Evolutionary conservation across 768 basidiomycete species (phyloP).

Genomic region (Piloderma croceum): DNA sequence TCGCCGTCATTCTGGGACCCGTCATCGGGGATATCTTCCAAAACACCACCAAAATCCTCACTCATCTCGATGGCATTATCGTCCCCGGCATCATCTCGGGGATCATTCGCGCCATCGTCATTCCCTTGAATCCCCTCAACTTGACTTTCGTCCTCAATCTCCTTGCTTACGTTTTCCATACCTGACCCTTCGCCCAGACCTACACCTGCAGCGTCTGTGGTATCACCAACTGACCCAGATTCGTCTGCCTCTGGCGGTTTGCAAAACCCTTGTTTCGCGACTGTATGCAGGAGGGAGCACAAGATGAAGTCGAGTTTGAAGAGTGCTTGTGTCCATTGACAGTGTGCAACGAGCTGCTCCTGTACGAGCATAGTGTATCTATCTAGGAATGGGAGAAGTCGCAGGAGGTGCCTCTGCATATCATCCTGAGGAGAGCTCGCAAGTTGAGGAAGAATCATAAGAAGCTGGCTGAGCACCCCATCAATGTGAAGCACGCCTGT

Average conservation of each 20-base stretch:
- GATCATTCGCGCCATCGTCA: constrained; percentile 40
- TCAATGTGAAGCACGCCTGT: constrained; percentile 46
- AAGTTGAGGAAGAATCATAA: constrained; percentile 35
- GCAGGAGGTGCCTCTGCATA: constrained; percentile 32
- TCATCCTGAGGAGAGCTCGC: constrained; percentile 26
- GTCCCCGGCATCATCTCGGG: constrained; percentile 45
- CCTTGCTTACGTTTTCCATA: constrained; percentile 81
- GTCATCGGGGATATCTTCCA: constrained; percentile 78
- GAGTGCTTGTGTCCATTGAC: constrained; percentile 65
- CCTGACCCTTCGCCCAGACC: constrained; percentile 89
- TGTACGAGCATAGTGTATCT: constrained; percentile 53
- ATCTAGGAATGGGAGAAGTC: constrained; percentile 71
- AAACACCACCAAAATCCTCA: constrained; percentile 79
- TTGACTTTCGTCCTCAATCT: constrained; percentile 94
- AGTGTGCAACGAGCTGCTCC: constrained; percentile 50
- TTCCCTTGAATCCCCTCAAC: constrained; percentile 88
- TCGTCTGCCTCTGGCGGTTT: constrained; percentile 73
- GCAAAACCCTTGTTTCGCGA: constrained; percentile 89
- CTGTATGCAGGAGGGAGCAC: constrained; percentile 62
- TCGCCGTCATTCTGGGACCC: constrained; percentile 44
- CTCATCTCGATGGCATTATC: constrained; percentile 87
- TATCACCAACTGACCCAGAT: constrained; percentile 42
- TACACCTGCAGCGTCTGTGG: constrained; percentile 55
- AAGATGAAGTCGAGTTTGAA: constrained; percentile 84
- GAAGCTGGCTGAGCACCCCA: constrained; percentile 36